Conservation (phyloP, 2,329 filamentous ascomycete genomes). For the Drechslerella stenobrocha region DNA sequence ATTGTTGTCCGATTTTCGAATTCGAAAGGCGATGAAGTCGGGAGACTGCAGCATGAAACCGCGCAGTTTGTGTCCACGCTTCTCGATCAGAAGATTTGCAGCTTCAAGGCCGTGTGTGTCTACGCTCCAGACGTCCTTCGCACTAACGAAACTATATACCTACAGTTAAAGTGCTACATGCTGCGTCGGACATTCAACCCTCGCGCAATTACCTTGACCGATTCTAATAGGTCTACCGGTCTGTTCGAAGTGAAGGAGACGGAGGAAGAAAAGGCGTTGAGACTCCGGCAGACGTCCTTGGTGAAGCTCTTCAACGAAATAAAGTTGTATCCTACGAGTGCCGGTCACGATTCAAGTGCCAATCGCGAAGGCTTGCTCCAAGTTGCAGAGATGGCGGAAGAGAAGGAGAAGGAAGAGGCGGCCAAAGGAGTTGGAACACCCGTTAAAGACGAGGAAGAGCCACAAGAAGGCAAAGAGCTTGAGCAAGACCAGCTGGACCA, state of each 20-base stretch:
- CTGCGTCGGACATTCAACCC: constrained; percentile 73
- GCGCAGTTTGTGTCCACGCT: constrained; percentile 90
- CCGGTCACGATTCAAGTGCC: constrained; percentile 71
- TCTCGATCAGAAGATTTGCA: constrained; percentile 85
- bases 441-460: constrained; percentile 63
- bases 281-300: constrained; percentile 81
- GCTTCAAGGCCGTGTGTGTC: constrained; percentile 83
- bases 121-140: constrained; percentile 81
- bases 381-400: constrained; percentile 85
- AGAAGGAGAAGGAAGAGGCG: constrained; percentile 64
- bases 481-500: constrained; percentile 94
- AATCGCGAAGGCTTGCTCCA: constrained; percentile 72
- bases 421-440: constrained; percentile 25
- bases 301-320: constrained; percentile 89
- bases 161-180: constrained; percentile 80
- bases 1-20: constrained; percentile 92
- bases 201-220: constrained; percentile 64
- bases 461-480: constrained; percentile 84
- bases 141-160: constrained; percentile 90
- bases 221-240: constrained; percentile 71
- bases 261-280: constrained; percentile 77
- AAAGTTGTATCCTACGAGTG: constrained; percentile 73
- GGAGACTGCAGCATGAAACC: constrained; percentile 80
- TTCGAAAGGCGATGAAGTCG: constrained; percentile 75
- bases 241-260: constrained; percentile 86